Conservation (phyloP, 371 early-diverging fungal species). For the Syncephalastrum contaminatum region DNA sequence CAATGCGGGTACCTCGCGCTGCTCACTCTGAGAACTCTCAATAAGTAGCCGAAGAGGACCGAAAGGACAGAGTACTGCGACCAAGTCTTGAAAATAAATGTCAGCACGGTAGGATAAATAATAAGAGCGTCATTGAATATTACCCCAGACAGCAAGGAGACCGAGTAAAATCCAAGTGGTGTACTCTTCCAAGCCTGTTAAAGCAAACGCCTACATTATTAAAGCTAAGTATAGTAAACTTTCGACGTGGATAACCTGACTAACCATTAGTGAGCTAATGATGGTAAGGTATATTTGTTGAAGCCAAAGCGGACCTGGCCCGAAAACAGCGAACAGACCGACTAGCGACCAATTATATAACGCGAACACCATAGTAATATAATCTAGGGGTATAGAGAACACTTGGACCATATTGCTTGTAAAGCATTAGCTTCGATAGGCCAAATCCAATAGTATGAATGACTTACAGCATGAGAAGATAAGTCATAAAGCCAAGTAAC, state of each 20-base stretch:
- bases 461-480: conserved; percentile 56
- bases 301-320: conserved; percentile 76
- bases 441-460: conserved; percentile 1
- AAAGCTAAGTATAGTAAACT: background rate
- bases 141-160: conserved; percentile 84
- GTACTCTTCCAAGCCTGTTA: conserved; percentile 72
- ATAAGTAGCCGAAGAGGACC: conserved; percentile 86
- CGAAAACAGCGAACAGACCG: conserved; percentile 79
- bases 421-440: background rate
- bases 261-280: conserved; percentile 82
- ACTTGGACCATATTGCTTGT: conserved; percentile 56
- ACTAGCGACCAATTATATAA: conserved; percentile 80
- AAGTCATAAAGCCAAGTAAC: conserved; percentile 79
- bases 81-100: conserved; percentile 57
- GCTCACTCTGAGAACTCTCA: conserved; percentile 70
- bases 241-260: background rate
- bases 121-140: background rate
- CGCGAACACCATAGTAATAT: conserved; percentile 69
- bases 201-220: conserved; percentile 59
- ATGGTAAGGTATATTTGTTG: conserved; percentile 80
- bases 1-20: conserved; percentile 80
- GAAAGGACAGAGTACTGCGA: conserved; percentile 88
- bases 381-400: conserved; percentile 72
- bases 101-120: background rate
- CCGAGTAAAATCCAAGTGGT: conserved; percentile 86